phyloP scores from a whole-genome alignment of 2,329 filamentous ascomycete species.

The Dendryphion nanum region DNA sequence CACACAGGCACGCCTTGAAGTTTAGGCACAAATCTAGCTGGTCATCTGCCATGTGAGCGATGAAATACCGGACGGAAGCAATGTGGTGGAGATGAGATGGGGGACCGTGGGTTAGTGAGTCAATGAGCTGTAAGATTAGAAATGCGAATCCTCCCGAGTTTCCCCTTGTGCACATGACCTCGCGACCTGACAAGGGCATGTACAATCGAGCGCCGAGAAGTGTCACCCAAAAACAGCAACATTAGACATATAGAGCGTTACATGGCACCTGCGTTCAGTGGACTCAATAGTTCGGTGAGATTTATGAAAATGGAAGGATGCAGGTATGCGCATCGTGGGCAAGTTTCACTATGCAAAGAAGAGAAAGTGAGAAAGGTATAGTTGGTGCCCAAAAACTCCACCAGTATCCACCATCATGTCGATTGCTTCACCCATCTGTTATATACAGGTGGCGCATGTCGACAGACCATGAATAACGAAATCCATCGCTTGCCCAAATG shows the following conservation, averaged over 20 bases:
- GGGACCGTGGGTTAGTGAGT: conserved; percentile 15
- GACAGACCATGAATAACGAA: too few relatives aligned
- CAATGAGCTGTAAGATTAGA: conserved; percentile 17
- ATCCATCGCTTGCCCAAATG: too few relatives aligned
- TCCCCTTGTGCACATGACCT: conserved; percentile 19
- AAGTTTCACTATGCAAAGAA: too few relatives aligned
- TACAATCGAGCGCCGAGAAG: too few relatives aligned
- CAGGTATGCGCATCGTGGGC: too few relatives aligned
- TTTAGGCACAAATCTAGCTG: conserved; percentile 21
- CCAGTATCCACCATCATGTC: neutral
- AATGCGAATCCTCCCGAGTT: conserved; percentile 18
- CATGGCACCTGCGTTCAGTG: too few relatives aligned
- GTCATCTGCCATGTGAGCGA: conserved; percentile 32
- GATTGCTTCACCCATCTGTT: too few relatives aligned
- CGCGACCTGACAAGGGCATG: neutral
- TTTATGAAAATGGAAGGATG: too few relatives aligned
- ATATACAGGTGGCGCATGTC: too few relatives aligned
- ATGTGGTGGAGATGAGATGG: conserved; percentile 18
- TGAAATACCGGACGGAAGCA: conserved; percentile 12
- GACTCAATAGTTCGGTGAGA: too few relatives aligned
- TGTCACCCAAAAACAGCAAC: too few relatives aligned
- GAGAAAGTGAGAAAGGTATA: neutral
- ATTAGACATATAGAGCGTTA: too few relatives aligned
- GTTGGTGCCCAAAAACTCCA: neutral
- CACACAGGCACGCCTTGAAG: conserved; percentile 14